Evolutionary conservation across 192 early-diverging fungal genomes (phyloP), one percentile per base, ranked within the genome.

Genomic region (Linderina pennispora): DNA sequence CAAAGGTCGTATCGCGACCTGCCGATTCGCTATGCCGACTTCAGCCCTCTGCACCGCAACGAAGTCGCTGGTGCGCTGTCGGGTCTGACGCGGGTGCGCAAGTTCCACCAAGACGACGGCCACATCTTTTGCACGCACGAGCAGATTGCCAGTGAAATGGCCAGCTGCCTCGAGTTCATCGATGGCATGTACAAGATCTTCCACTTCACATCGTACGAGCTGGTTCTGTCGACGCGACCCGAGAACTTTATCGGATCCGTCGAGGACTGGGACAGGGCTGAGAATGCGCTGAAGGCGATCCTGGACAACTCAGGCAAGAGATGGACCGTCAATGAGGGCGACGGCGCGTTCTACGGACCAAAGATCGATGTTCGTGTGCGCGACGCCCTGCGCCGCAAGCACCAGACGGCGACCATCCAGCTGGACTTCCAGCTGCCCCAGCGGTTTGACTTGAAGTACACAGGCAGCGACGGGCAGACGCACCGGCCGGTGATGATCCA

Each of bases 51-150:
- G 23, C 94, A 97, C 50, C 74, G 93, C 54, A 97, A 97, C 48
- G 94, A 97, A 66, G 78, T 85, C 0, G 89, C 90, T 0, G 94
- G 92, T 11, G 86, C 91, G 2, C 68, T 97, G 8, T 76, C 91
- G 8, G 94, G 94, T 9, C 74, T 97, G 32, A 97, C 92, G 0
- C 77, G 94, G 10, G 92, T 94, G 33, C 84, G 89, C 45, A 81
- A 89, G 55, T 97, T 97, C 71, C 92, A 97, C 50, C 94, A 97
- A 68, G 94, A 97, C 50, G 94, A 97, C 55, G 94, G 88, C 0
- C 94, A 97, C 52, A 94, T 97, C 43, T 97, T 97, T 65, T 97
- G 94, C 54, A 75, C 80, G 3, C 77, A 78, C 25, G 75, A 78
- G 3, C 92, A 97, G 58, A 85, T 94, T 40, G 63, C 65, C 16